A percentile compares a stretch with the other conserved stretches of the same genome.
Evolutionary conservation across 192 early-diverging fungal species (phyloP).

Genomic region (Entomortierella parvispora): DNA sequence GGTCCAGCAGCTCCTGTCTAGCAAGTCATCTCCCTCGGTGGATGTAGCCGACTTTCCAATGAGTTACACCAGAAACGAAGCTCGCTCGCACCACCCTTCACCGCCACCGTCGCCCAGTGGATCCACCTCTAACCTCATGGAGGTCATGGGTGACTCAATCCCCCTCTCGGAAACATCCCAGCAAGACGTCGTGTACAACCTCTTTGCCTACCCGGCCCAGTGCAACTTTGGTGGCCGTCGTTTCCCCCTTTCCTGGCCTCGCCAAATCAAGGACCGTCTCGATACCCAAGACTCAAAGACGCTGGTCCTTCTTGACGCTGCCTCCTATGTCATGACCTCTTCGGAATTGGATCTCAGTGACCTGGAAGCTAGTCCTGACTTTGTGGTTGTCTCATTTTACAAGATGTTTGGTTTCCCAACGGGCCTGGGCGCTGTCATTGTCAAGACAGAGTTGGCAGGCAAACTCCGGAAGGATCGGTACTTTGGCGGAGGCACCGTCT

Average conservation of each 20-base stretch:
- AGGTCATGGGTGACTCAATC: too few species aligned
- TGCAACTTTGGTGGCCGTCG: slow-evolving; percentile 85
- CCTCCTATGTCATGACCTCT: slow-evolving; percentile 74
- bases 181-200: slow-evolving; percentile 38
- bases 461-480: slow-evolving; percentile 63
- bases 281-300: slow-evolving; percentile 28
- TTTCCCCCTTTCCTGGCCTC: slow-evolving; percentile 72
- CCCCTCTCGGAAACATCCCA: not conserved
- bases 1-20: slow-evolving; percentile 10
- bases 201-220: slow-evolving; percentile 86
- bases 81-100: slow-evolving; percentile 26
- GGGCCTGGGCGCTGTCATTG: slow-evolving; percentile 80
- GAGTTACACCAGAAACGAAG: too few species aligned
- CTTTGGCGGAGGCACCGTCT: slow-evolving; percentile 86
- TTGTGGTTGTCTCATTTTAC: slow-evolving; percentile 84
- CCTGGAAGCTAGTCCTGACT: slow-evolving; percentile 66
- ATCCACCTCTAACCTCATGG: not conserved
- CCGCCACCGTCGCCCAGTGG: slow-evolving; percentile 33
- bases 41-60: too few species aligned
- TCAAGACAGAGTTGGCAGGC: slow-evolving; percentile 61
- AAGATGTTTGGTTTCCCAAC: slow-evolving; percentile 91
- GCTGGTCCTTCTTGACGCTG: slow-evolving; percentile 79
- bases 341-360: slow-evolving; percentile 65
- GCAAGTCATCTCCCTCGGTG: too few species aligned
- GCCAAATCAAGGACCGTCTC: slow-evolving; percentile 51